Evolutionary conservation across 257 asterid genomes (phyloP).

Genomic region (Salvia splendens): DNA sequence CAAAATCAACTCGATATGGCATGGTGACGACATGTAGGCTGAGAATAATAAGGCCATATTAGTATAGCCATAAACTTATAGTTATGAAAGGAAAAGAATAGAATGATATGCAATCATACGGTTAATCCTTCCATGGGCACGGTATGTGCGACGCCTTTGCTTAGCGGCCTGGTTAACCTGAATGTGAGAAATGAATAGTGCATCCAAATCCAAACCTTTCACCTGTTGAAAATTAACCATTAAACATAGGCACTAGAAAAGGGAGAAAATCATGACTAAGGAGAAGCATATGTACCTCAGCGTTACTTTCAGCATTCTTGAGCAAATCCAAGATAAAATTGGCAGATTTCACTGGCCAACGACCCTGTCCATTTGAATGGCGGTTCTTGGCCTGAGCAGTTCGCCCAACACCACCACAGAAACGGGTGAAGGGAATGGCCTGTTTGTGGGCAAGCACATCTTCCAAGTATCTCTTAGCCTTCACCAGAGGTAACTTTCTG

Average conservation of each 20-base stretch:
- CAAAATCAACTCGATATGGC: constrained; percentile 68
- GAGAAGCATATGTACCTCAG: constrained; percentile 53
- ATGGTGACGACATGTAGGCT: constrained; percentile 79
- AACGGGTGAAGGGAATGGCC: constrained; percentile 87
- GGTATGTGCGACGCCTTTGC: constrained; percentile 77
- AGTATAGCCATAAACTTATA: neutral
- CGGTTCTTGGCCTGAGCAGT: constrained; percentile 94
- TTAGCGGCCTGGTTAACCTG: constrained; percentile 75
- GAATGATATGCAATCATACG: constrained; percentile 40
- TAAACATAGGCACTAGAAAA: neutral
- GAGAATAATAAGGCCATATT: constrained; percentile 18
- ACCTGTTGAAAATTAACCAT: constrained; percentile 40
- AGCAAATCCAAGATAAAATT: constrained; percentile 68
- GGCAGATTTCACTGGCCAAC: constrained; percentile 90
- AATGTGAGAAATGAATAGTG: constrained; percentile 68
- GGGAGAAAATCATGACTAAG: neutral
- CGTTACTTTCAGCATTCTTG: constrained; percentile 84
- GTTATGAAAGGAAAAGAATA: neutral
- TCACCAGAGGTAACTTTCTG: constrained; percentile 65
- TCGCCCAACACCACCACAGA: constrained; percentile 82
- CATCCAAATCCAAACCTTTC: constrained; percentile 76
- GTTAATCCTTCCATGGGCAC: constrained; percentile 77
- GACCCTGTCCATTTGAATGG: constrained; percentile 86
- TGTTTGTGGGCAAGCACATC: constrained; percentile 89
- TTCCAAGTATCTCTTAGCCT: constrained; percentile 88